Evolutionary conservation across 2,329 filamentous ascomycete genomes (phyloP).

Genomic region (Cylindrodendrum hubeiense): DNA sequence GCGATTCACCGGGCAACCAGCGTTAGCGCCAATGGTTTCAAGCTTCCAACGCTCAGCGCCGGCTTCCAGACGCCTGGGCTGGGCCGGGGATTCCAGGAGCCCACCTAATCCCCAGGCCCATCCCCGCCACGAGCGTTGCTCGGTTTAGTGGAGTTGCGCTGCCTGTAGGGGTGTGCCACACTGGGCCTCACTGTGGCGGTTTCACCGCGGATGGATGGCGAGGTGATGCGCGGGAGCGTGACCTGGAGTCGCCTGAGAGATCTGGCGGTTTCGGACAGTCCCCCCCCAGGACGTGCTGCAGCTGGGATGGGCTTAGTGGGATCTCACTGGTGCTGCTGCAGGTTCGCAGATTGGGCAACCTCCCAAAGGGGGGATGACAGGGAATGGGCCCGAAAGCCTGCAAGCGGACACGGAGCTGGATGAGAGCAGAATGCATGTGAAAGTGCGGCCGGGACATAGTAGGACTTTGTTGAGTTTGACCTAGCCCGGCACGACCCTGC

Average conservation of each 20-base stretch:
- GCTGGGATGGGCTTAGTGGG: conserved; percentile 25
- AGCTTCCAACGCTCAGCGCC: neutral
- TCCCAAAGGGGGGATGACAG: neutral
- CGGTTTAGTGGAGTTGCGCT: neutral
- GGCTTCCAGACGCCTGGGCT: neutral
- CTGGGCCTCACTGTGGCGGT: neutral
- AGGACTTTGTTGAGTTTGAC: neutral
- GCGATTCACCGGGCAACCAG: conserved; percentile 33
- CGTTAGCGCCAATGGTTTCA: conserved; percentile 3
- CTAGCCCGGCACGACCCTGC: neutral
- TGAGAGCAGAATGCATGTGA: neutral
- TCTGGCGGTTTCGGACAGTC: neutral
- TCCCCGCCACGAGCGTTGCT: neutral
- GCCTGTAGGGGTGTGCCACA: neutral
- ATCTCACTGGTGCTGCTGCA: conserved; percentile 18
- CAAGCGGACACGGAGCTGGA: too few species aligned
- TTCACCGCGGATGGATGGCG: neutral
- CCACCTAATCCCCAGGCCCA: neutral
- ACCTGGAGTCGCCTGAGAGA: conserved; percentile 17
- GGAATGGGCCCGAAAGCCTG: neutral
- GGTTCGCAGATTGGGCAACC: conserved; percentile 9
- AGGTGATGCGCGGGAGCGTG: neutral
- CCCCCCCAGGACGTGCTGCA: neutral
- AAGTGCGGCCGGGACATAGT: neutral
- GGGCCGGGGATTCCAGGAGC: neutral